Evolutionary conservation across 495 filamentous ascomycete species (phyloP), one percentile per base, ranked within the genome.

Genomic region (Talaromyces proteolyticus): DNA sequence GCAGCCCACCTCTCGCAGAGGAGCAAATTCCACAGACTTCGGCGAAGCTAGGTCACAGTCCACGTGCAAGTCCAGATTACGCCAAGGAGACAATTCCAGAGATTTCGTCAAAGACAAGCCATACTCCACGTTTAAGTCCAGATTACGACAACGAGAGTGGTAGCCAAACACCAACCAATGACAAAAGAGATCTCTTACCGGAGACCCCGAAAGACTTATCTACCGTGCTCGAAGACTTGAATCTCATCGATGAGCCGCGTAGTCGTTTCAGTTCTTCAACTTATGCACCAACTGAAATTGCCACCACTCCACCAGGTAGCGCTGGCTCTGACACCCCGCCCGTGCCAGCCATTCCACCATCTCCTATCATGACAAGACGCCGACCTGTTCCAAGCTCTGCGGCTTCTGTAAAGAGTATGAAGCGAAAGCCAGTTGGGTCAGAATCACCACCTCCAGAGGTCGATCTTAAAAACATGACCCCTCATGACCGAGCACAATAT

Each of bases 231-330:
- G 20, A 49, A 4, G 59, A 60, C 38, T 49, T 72, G 42, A 58
- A 64, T 45, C 49, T 68, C 21, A 49, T 58, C 29, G 52, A 62
- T 19, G 73, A 84, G 44, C 85, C 81, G 6, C 59, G 63, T 0
- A 91, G 86, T 47, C 86, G 85, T 37, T 89, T 88, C 69, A 89
- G 84, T 62, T 68, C 82, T 42, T 85, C 85, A 14, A 89, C 87
- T 3, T 85, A 85, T 59, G 79, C 81, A n/a, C 73, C 80, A 3
- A 76, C 71, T 11, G 73, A 76, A 14, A 59, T 57, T 17, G 70
- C 68, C 44, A 58, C 69, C 20, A 79, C 71, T 44, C 72, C 67
- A 17, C 70, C 69, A 20, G 61, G 59, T 11, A 79, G 69, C 24
- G 54, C 65, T 37, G 60, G 68, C n/a, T 44, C 59, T 17, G 57